Conservation (phyloP, 2,329 filamentous ascomycete species). For the Parastagonospora avenae region DNA sequence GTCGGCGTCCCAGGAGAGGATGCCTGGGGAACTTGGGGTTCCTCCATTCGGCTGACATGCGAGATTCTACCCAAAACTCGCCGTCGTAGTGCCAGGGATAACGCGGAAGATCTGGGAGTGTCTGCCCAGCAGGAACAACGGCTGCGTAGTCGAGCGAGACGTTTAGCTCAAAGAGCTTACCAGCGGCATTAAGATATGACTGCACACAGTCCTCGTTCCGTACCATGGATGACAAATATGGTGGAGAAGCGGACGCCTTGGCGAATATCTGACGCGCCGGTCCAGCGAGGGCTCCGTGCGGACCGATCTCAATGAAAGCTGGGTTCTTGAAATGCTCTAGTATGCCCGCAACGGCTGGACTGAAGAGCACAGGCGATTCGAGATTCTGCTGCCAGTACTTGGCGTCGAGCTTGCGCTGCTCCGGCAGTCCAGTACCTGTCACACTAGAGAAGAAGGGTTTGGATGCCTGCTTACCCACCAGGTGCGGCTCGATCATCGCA, state of each 20-base stretch:
- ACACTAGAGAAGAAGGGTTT: constrained; percentile 16
- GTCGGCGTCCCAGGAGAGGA: not conserved
- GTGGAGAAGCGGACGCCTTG: not conserved
- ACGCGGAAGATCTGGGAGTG: not conserved
- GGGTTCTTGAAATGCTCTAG: not conserved
- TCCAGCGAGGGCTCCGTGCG: constrained; percentile 16
- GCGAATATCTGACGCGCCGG: constrained; percentile 14
- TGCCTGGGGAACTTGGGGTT: not conserved
- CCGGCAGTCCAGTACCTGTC: constrained; percentile 1
- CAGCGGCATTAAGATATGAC: not conserved
- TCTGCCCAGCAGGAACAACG: not conserved
- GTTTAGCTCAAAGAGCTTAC: not conserved
- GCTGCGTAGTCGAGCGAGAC: not conserved
- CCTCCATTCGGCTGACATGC: not conserved
- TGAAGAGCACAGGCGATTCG: constrained; percentile 14
- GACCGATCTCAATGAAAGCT: constrained; percentile 19
- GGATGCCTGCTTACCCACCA: not conserved
- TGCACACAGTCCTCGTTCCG: constrained; percentile 2
- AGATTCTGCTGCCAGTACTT: constrained; percentile 24
- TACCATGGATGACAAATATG: constrained; percentile 9
- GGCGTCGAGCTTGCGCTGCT: constrained; percentile 1
- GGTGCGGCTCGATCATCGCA: not conserved
- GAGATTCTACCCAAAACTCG: not conserved
- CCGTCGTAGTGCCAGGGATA: not conserved
- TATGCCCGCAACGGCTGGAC: not conserved